Evolutionary conservation across 768 basidiomycete species (phyloP).

Genomic region (Chlorophyllum brunneum): DNA sequence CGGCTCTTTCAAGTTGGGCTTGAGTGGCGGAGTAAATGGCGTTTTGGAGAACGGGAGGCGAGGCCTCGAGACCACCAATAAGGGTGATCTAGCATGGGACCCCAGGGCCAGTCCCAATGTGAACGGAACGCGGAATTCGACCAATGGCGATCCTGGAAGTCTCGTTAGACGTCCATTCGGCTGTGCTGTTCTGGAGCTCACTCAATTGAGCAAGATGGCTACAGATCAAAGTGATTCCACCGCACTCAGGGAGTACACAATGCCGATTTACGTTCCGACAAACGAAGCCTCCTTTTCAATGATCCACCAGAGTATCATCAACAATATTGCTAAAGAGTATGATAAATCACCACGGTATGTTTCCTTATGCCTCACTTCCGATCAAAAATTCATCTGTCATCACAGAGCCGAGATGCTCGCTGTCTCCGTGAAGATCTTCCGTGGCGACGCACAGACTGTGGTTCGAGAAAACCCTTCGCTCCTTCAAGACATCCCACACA

Average conservation of each 20-base stretch:
- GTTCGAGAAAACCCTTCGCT: constrained; percentile 82
- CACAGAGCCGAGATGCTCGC: constrained; percentile 82
- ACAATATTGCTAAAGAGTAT: constrained; percentile 70
- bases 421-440: constrained; percentile 81
- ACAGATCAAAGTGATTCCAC: constrained; percentile 62
- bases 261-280: constrained; percentile 83
- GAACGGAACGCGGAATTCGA: constrained; percentile 5
- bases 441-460: constrained; percentile 74
- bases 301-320: constrained; percentile 93
- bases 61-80: constrained; percentile 49
- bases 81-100: constrained; percentile 27
- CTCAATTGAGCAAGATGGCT: constrained; percentile 66
- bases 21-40: constrained; percentile 34
- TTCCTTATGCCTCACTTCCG: not conserved
- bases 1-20: constrained; percentile 77
- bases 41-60: constrained; percentile 45
- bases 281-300: constrained; percentile 88
- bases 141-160: constrained; percentile 27
- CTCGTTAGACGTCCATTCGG: constrained; percentile 86
- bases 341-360: constrained; percentile 78
- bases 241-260: constrained; percentile 68
- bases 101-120: constrained; percentile 21
- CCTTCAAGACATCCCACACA: constrained; percentile 76
- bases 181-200: constrained; percentile 89
- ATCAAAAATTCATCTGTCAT: constrained; percentile 6